Base-by-base conservation (phyloP, 2,329 filamentous ascomycete genomes). In the Pezicula radicicola region DNA sequence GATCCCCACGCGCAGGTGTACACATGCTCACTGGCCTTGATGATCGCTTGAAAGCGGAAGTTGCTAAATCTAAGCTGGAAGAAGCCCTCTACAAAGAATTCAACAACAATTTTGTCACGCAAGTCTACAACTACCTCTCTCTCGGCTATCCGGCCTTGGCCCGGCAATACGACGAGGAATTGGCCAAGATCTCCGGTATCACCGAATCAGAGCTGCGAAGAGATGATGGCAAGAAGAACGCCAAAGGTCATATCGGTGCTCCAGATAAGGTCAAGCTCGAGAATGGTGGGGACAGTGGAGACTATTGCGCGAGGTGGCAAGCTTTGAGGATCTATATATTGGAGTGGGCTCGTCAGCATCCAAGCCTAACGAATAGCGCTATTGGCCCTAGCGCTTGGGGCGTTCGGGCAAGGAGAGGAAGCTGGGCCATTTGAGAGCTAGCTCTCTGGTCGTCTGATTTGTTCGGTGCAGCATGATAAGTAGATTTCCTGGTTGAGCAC, bases 111-210 rank as follows among this genome's bases (percentile, higher is more conserved):
- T 96, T 97, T 67, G 84, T 97, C 51, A 96, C 92, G 0, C 93
- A 97, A 70, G 92, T 97, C 7, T 97, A 95, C 78, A 97, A 97
- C 69, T 97, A 97, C 69, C 78, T 97, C 15, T 96, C 91, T 0
- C 79, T 97, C 5, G 93, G 93, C 5, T 97, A 97, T 68, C 92
- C 93, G 3, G 86, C 89, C 33, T 84, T 91, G 63, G 93, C 92
- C 10, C 83, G 87, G 19, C 80, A 83, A 36, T 97, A 89, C 64
- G 93, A 97, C 65, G 80, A 85, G 10, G 93, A 97, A 73, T 76
- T 97, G 18, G 83, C 85, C 60, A 90, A 88, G 66, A 95, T 97
- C 51, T 88, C 86, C 30, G 77, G 80, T 9, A 84, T 96, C 6
- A 67, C 81, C 1, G 66, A 93, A 7, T 74, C 78, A 3, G 87